phyloP scores from a whole-genome alignment of 495 filamentous ascomycete species.

The Astrothelium subdiscretum region DNA sequence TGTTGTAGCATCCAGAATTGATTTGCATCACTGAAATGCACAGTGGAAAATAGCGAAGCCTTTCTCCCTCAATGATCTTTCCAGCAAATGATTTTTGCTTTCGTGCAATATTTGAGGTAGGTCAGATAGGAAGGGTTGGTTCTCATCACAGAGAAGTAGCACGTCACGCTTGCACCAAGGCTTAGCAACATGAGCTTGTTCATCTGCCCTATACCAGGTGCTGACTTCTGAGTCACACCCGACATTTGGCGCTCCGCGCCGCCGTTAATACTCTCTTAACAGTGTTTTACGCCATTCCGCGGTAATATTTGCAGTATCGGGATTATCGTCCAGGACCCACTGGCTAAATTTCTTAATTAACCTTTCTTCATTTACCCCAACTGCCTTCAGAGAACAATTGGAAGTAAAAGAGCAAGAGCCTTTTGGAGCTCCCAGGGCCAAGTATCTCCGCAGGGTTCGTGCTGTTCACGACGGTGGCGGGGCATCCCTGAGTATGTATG shows the following conservation, averaged over 20 bases:
- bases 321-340: too few relatives aligned
- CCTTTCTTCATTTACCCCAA: too few relatives aligned
- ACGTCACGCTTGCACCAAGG: background rate
- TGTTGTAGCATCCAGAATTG: background rate
- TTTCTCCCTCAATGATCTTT: background rate
- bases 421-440: too few relatives aligned
- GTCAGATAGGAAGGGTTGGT: background rate
- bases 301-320: too few relatives aligned
- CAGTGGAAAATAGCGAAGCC: background rate
- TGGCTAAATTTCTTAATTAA: too few relatives aligned
- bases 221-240: background rate
- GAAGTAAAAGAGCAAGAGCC: too few relatives aligned
- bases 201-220: background rate
- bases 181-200: background rate
- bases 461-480: too few relatives aligned
- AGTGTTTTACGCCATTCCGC: too few relatives aligned
- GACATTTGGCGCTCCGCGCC: too few relatives aligned
- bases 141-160: background rate
- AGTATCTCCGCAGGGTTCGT: too few relatives aligned
- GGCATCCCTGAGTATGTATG: too few relatives aligned
- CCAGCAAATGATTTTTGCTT: background rate
- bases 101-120: background rate
- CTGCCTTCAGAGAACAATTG: too few relatives aligned
- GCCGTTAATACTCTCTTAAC: background rate
- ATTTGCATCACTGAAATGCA: background rate